These are phyloP conservation scores for Ceratocystis alfenasii DNA, from an alignment of 2,329 filamentous ascomycete species.

Conservation along the genomic window DNA sequence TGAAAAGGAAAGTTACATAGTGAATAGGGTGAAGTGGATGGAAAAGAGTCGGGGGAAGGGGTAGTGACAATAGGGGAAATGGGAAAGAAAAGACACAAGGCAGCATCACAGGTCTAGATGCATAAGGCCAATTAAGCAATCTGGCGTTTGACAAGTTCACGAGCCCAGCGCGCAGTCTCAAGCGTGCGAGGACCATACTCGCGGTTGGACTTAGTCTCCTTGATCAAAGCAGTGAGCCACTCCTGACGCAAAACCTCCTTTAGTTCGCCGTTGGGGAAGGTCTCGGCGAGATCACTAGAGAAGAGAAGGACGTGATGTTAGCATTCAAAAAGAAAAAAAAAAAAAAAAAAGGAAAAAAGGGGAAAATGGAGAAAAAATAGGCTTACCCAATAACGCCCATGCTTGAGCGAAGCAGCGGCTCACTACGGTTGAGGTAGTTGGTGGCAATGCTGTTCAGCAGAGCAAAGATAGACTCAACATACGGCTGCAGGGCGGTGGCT, in stretches of 20 bases:
- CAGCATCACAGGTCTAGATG: conserved; percentile 11
- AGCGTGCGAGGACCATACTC: conserved; percentile 77
- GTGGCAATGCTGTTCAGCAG: conserved; percentile 65
- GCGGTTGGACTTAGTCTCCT: conserved; percentile 79
- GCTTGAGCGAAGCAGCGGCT: conserved; percentile 78
- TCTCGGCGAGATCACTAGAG: conserved; percentile 75
- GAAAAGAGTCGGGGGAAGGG: conserved; percentile 6
- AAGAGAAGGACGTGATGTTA: conserved; percentile 32
- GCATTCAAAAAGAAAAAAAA: conserved; percentile 21
- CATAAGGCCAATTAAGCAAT: conserved; percentile 29
- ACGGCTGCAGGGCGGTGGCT: conserved; percentile 63
- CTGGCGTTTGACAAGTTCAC: conserved; percentile 95
- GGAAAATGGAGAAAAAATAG: neutral
- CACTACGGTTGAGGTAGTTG: conserved; percentile 75
- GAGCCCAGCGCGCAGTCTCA: conserved; percentile 91
- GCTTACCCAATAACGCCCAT: conserved; percentile 95
- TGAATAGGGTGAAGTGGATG: neutral
- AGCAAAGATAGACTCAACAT: conserved; percentile 74
- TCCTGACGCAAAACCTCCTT: conserved; percentile 75
- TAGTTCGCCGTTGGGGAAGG: conserved; percentile 84
- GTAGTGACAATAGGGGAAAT: conserved; percentile 2
- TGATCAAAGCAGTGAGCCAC: conserved; percentile 80
- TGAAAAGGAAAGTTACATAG: conserved; percentile 25
- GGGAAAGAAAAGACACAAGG: conserved; percentile 18
- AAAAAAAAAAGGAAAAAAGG: neutral